Base-by-base conservation (phyloP, 352 stramenopile genomes). In the Blastocystis sp. region DNA sequence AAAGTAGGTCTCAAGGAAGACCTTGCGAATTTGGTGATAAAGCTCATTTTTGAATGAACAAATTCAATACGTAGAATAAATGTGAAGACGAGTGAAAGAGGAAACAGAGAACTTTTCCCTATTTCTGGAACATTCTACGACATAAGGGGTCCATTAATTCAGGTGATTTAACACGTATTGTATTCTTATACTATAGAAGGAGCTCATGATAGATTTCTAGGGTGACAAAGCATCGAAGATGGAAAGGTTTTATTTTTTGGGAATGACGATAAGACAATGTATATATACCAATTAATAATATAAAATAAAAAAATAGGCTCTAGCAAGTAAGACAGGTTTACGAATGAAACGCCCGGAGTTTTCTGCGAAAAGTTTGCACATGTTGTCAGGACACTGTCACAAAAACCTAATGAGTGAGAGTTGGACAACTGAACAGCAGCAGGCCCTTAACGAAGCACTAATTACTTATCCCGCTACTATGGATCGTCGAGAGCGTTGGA, bases 91-190 rank as follows among this genome's bases (percentile, higher is more conserved):
- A 22, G 17, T 30, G 27, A 59, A n/a, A 19, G 70, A 60, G 22
- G 70, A 81, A 81, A 81, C 70, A 44, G 33, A 27, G 70, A 81
- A 81, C 11, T 19, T 64, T 81, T 81, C 70, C 70, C 9, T 44
- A n/a, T 81, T 81, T 81, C 70, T 81, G 54, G 70, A 81, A 81
- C 70, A 60, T 81, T 81, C 70, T 44, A 78, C 66, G 56, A 62
- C 3, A 33, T 33, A 33, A 13, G 13, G 19, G 19, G 56, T 62
- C 15, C 56, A 62, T 62, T 62, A 62, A 62, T 62, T 62, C 56
- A 3, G 9, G 9, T 48, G 9, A 9, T 9, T 48, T 48, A 9
- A 48, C 9, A 9, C 40, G 9, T 9, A 48, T 9, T 48, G 40
- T 9, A 48, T 9, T 48, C 9, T 9, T 2, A 48, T 9, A 9